Evolutionary conservation across 2,329 filamentous ascomycete genomes (phyloP).

Genomic region (Onygenales sp.): DNA sequence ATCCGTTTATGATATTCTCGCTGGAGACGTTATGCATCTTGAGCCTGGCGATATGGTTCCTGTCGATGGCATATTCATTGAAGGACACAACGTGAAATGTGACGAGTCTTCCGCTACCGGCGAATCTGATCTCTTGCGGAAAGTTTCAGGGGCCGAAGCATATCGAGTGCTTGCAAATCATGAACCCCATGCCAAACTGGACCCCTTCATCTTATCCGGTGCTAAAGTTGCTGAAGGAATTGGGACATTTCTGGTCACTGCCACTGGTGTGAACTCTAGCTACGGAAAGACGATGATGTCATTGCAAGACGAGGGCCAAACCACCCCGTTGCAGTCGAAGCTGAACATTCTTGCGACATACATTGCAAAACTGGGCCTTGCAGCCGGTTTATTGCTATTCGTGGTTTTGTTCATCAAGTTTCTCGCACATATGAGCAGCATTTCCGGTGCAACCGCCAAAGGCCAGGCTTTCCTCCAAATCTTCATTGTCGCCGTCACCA

Average conservation of each 20-base stretch:
- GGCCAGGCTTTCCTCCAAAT: conserved; percentile 69
- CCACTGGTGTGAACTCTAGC: conserved; percentile 63
- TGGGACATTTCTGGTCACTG: conserved; percentile 65
- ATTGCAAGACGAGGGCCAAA: conserved; percentile 64
- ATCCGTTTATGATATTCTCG: conserved; percentile 60
- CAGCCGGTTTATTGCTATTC: conserved; percentile 65
- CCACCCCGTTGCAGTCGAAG: conserved; percentile 69
- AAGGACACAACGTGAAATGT: conserved; percentile 56
- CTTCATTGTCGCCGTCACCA: conserved; percentile 68
- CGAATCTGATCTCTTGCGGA: conserved; percentile 64
- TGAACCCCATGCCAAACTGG: conserved; percentile 53
- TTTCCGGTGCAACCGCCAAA: conserved; percentile 10
- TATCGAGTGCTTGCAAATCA: conserved; percentile 53
- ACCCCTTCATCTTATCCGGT: conserved; percentile 74
- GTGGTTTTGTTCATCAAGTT: conserved; percentile 73
- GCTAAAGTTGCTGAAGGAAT: conserved; percentile 68
- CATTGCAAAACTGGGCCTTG: conserved; percentile 65
- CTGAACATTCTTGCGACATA: conserved; percentile 69
- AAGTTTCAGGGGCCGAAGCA: conserved; percentile 55
- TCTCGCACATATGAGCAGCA: conserved; percentile 23
- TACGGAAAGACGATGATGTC: conserved; percentile 73
- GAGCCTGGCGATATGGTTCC: conserved; percentile 66
- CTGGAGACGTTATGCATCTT: conserved; percentile 63
- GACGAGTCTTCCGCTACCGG: conserved; percentile 70
- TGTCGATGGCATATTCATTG: conserved; percentile 61